phyloP scores from a whole-genome alignment of 495 filamentous ascomycete species.

The Podospora pseudocomata region DNA sequence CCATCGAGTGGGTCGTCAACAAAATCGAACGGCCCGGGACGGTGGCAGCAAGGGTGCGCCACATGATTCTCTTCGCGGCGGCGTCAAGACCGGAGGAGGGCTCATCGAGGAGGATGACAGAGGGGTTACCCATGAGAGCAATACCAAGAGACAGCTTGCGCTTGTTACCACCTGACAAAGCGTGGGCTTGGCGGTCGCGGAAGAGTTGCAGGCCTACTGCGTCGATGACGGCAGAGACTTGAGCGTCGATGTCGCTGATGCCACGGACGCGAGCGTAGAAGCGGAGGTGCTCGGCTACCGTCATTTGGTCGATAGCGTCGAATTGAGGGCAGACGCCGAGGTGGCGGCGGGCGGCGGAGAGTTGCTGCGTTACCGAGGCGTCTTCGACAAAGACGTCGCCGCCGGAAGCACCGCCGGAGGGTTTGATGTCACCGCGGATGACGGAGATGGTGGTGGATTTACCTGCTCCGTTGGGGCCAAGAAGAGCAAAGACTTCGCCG shows the following conservation, averaged over 20 bases:
- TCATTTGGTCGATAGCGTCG: conserved; percentile 67
- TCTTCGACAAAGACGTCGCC: conserved; percentile 75
- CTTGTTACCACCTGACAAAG: conserved; percentile 64
- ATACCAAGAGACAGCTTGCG: conserved; percentile 63
- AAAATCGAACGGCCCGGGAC: conserved; percentile 59
- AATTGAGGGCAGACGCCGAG: conserved; percentile 80
- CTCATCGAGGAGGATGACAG: conserved; percentile 69
- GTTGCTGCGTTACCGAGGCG: conserved; percentile 59
- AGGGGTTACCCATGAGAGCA: conserved; percentile 71
- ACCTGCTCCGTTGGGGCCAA: conserved; percentile 86
- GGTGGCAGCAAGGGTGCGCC: conserved; percentile 60
- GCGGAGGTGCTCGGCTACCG: conserved; percentile 62
- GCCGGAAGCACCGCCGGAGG: conserved; percentile 38
- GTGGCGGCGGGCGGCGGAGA: conserved; percentile 61
- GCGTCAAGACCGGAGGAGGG: conserved; percentile 69
- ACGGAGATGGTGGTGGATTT: conserved; percentile 82
- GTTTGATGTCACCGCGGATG: conserved; percentile 78
- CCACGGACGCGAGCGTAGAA: conserved; percentile 74
- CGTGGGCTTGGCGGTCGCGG: conserved; percentile 57
- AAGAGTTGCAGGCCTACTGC: conserved; percentile 61
- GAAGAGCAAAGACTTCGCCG: conserved; percentile 77
- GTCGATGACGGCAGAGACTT: conserved; percentile 55
- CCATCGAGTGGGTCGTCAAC: conserved; percentile 76
- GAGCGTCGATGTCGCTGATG: conserved; percentile 58
- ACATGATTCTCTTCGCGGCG: conserved; percentile 71